Base-by-base conservation (phyloP, 2,329 filamentous ascomycete genomes). In the Chrysosporium keratinophilum region DNA sequence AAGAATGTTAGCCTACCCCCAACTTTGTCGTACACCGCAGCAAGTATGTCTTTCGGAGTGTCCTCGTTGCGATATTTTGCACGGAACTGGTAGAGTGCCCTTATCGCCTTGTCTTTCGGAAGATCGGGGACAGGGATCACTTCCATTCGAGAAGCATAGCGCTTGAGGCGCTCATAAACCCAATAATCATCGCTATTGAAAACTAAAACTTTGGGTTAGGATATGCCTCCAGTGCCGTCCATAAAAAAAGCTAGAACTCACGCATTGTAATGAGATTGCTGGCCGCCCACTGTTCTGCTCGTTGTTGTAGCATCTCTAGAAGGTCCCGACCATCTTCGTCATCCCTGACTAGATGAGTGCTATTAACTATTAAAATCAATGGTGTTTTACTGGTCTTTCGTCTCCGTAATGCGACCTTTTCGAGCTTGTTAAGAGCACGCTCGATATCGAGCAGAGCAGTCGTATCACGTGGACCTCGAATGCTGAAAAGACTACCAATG, bases 111-210 rank as follows among this genome's bases (percentile, higher is more conserved):
- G 10, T 74, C 68, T 67, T 90, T 95, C 50, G 85, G 81, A 5
- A 98, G 75, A 68, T 98, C 93, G 3, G 80, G 78, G 41, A 98
- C 83, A 7, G 88, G 82, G 37, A 95, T 84, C 3, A 98, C 86
- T 65, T 96, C 90, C 88, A 98, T 95, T 44, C 93, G 82, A 1
- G 90, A 95, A 2, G 89, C 88, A 56, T 95, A 84, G 67, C 88
- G 84, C 75, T 96, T 96, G 50, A 98, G 74, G 12, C 90, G 81
- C 69, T 98, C 93, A 64, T 96, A 97, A 0, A 98, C 87, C 93
- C 93, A 98, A 71, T 95, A 98, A 67, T 97, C 93, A 69, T 98
- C 93, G 52, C 84, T 90, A 71, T 96, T 97, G 73, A 98, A 89
- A 34, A 98, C 83, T 76, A 88, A 37, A 41, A 43, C 11, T 4